Base-by-base conservation (phyloP, 805 yeast genomes). In the Spathaspora gorwiae region DNA sequence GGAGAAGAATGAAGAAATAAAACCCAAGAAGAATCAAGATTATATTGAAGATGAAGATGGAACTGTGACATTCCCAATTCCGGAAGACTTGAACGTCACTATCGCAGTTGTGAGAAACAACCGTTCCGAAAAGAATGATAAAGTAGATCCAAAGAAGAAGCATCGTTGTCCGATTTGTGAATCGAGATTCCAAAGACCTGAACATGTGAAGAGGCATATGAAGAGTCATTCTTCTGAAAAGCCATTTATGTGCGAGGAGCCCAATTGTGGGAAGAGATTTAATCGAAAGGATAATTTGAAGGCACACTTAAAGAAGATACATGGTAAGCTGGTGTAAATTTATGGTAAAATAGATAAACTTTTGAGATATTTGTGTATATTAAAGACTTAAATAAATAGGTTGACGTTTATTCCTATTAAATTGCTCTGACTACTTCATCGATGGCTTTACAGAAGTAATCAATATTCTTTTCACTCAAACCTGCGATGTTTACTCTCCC, bases 161-260 rank as follows among this genome's bases (percentile, higher is more conserved):
- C 87, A 83, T 60, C 72, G 72, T 51, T 83, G 89, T 63, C 86
- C 86, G 1, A 59, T 81, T 36, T 81, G 88, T 57, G 79, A 76
- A 40, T 72, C 80, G 35, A 62, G 76, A 42, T 82, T 82, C 68
- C 87, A 81, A 58, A 62, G 86, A 51, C 85, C 89, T 2, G 89
- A 83, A 54, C 89, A 83, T 60, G 89, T 83, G 27, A 83, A 79
- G 58, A 60, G 87, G 49, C 81, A 79, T 54, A 69, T 79, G 75
- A 72, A 80, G 56, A 70, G 78, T 37, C 84, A 79, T 59, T 73
- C 80, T 5, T 65, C 76, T 9, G 83, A 79, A 50, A 79, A 78
- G 54, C 84, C 84, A 7, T 79, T 69, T 52, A 72, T 67, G 47
- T 79, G 84, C 57, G 74, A 76, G 42, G 73, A 73, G 51, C 66